Percentiles rank a stretch among this genome's conserved stretches.
phyloP scores from a whole-genome alignment of 352 stramenopile species.

The Phytopythium montanum region DNA sequence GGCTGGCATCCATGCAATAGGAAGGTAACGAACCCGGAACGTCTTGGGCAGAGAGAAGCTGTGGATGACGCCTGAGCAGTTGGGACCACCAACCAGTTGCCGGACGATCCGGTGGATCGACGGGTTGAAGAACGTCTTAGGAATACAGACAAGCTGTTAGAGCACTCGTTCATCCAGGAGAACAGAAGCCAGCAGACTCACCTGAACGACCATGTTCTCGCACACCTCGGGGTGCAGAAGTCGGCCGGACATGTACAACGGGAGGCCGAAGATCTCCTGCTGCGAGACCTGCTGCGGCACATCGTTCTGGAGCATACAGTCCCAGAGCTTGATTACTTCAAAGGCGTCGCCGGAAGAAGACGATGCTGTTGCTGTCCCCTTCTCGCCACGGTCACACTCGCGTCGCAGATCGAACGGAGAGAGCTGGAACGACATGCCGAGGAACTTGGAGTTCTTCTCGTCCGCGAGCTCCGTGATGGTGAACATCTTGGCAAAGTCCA shows the following conservation, averaged over 20 bases:
- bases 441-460: slow-evolving; percentile 86
- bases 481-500: slow-evolving; percentile 83
- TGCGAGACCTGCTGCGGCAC: slow-evolving; percentile 55
- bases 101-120: slow-evolving; percentile 85
- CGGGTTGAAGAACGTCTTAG: slow-evolving; percentile 77
- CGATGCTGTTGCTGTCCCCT: background rate
- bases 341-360: slow-evolving; percentile 15
- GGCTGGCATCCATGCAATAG: background rate
- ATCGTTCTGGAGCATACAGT: slow-evolving; percentile 64
- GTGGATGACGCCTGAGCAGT: slow-evolving; percentile 72
- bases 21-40: slow-evolving; percentile 31
- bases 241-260: slow-evolving; percentile 81
- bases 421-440: slow-evolving; percentile 73
- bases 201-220: slow-evolving; percentile 84
- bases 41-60: slow-evolving; percentile 43
- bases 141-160: background rate
- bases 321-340: slow-evolving; percentile 54
- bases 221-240: slow-evolving; percentile 79
- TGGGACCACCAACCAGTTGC: slow-evolving; percentile 70
- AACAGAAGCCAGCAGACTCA: slow-evolving; percentile 11
- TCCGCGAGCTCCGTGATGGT: slow-evolving; percentile 83
- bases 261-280: slow-evolving; percentile 75
- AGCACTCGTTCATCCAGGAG: background rate
- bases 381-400: background rate
- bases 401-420: slow-evolving; percentile 12